These are phyloP conservation scores for Cladobotryum mycophilum DNA, from an alignment of 2,329 filamentous ascomycete genomes.

Conservation along the genomic window DNA sequence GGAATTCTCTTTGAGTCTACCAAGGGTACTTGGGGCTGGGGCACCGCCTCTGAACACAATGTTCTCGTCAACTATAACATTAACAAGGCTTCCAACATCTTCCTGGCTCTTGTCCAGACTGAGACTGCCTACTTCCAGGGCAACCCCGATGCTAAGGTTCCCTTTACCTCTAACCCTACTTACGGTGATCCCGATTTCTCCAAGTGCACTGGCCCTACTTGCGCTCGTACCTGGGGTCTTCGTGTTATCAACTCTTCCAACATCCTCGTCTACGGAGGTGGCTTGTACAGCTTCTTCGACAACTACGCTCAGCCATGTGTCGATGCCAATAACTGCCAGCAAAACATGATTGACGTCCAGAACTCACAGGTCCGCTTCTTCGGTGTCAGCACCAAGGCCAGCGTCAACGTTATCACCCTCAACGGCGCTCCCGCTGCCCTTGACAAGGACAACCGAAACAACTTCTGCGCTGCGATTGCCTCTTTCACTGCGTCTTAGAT, in stretches of 20 bases:
- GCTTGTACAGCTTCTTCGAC: slow-evolving; percentile 77
- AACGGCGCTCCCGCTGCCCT: slow-evolving; percentile 48
- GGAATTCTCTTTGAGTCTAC: slow-evolving; percentile 72
- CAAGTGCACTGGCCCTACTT: slow-evolving; percentile 46
- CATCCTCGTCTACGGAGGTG: slow-evolving; percentile 64
- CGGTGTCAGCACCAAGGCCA: slow-evolving; percentile 68
- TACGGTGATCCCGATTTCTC: slow-evolving; percentile 66
- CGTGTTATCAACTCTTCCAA: slow-evolving; percentile 62
- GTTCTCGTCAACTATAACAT: slow-evolving; percentile 82
- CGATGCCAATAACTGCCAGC: slow-evolving; percentile 61
- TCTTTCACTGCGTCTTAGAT: slow-evolving; percentile 34
- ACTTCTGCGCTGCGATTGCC: slow-evolving; percentile 57
- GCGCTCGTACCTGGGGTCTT: slow-evolving; percentile 72
- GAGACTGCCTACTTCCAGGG: slow-evolving; percentile 87
- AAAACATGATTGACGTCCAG: slow-evolving; percentile 70
- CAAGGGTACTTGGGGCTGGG: slow-evolving; percentile 75
- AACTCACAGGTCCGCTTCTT: slow-evolving; percentile 60
- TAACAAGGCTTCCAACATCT: slow-evolving; percentile 68
- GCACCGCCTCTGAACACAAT: slow-evolving; percentile 61
- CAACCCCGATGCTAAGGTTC: slow-evolving; percentile 66
- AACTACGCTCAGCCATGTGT: slow-evolving; percentile 72
- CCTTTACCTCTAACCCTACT: slow-evolving; percentile 52
- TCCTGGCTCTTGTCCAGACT: slow-evolving; percentile 77
- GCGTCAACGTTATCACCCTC: slow-evolving; percentile 64
- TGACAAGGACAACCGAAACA: slow-evolving; percentile 58